These are phyloP conservation scores for Raphanus raphanistrum DNA, from an alignment of 345 rosid genomes.

Conservation along the genomic window DNA sequence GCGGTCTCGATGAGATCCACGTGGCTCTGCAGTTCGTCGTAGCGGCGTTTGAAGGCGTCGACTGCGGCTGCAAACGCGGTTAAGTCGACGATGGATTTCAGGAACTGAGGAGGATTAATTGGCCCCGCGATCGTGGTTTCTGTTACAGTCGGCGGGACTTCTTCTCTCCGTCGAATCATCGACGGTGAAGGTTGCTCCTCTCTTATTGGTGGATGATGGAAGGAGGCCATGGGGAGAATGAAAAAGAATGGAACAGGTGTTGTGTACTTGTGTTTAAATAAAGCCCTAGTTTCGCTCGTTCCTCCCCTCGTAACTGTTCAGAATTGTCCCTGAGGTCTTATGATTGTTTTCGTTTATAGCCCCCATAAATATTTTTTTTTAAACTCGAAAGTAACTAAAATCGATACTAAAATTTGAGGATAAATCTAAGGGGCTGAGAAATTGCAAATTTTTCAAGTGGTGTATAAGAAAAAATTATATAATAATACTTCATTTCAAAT, in stretches of 20 bases:
- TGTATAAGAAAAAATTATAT: no score
- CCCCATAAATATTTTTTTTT: not conserved
- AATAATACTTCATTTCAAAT: not conserved
- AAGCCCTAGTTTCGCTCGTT: conserved; percentile 16
- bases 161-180: not conserved
- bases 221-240: not conserved
- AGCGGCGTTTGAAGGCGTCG: conserved; percentile 44
- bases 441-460: not conserved
- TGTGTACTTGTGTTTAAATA: not conserved
- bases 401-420: not conserved
- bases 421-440: not conserved
- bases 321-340: not conserved
- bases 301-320: not conserved
- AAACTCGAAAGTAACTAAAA: no score
- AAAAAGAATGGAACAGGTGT: not conserved
- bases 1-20: conserved; percentile 47
- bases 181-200: conserved; percentile 1
- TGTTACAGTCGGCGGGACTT: not conserved
- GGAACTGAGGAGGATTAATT: conserved; percentile 13
- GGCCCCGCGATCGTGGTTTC: no score
- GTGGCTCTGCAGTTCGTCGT: conserved; percentile 55
- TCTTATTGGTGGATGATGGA: not conserved
- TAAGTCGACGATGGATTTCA: conserved; percentile 46
- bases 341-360: not conserved
- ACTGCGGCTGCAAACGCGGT: conserved; percentile 44